Evolutionary conservation across 192 early-diverging fungal species (phyloP).

Genomic region (Rhizoclosmatium globosum): DNA sequence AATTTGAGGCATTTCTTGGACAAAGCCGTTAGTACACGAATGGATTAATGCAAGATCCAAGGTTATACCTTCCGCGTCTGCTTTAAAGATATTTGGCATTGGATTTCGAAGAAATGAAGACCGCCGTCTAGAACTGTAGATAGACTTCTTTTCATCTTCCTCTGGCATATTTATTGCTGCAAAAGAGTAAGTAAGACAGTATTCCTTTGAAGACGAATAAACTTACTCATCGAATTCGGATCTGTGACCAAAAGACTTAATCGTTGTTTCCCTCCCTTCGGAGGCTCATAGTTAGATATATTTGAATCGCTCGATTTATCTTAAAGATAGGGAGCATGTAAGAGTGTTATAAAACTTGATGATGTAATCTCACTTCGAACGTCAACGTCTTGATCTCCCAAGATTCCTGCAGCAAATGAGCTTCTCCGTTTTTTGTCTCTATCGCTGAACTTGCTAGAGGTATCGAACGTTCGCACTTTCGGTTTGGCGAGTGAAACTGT

Average conservation of each 20-base stretch:
- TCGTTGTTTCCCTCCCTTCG: not conserved
- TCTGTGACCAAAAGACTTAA: not conserved
- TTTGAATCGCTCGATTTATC: not conserved
- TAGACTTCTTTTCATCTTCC: not conserved
- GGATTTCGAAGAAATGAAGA: slow-evolving; percentile 1
- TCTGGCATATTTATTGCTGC: slow-evolving; percentile 19
- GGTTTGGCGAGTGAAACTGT: not conserved
- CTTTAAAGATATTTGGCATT: not conserved
- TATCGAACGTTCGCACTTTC: not conserved
- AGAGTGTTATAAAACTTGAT: not conserved
- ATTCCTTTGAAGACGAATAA: not conserved
- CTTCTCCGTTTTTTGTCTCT: not conserved
- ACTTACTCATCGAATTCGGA: not conserved
- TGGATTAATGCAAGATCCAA: too few relatives aligned
- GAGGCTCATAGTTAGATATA: not conserved
- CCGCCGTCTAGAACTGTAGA: not conserved
- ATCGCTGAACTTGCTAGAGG: not conserved
- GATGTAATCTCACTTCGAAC: not conserved
- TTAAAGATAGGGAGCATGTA: not conserved
- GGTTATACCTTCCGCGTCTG: not conserved
- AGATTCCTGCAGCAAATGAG: not conserved
- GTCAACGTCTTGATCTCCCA: not conserved
- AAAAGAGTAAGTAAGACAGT: not conserved
- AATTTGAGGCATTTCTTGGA: too few relatives aligned
- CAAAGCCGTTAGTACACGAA: too few relatives aligned